Conservation (phyloP, 2,329 filamentous ascomycete species). For the Arthrobotrys entomopaga region DNA sequence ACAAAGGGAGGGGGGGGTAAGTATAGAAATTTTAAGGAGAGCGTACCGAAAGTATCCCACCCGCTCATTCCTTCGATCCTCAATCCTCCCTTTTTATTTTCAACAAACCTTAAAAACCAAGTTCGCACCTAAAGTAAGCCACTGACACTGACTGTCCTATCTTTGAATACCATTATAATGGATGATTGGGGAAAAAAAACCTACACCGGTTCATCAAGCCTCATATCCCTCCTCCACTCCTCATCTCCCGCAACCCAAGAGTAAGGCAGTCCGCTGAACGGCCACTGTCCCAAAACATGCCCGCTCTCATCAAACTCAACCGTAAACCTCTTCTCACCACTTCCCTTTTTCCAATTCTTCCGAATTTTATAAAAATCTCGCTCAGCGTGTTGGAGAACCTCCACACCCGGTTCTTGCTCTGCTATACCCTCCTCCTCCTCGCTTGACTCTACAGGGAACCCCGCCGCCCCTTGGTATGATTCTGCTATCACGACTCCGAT, state of each 20-base stretch:
- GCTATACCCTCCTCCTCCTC: background rate
- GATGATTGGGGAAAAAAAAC: conserved; percentile 9
- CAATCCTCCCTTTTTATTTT: conserved; percentile 3
- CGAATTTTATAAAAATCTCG: conserved; percentile 12
- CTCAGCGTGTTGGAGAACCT: background rate
- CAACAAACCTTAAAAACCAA: conserved; percentile 19
- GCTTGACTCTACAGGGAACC: background rate
- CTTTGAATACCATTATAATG: too few species aligned
- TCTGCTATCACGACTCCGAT: background rate
- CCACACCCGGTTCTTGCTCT: too few species aligned
- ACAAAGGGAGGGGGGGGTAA: too few species aligned
- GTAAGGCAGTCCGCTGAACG: conserved; percentile 19
- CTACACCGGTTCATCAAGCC: conserved; percentile 21
- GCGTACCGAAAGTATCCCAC: conserved; percentile 38
- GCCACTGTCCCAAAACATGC: conserved; percentile 20
- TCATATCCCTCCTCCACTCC: conserved; percentile 3
- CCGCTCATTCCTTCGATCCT: background rate
- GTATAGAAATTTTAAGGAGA: background rate
- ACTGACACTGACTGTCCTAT: too few species aligned
- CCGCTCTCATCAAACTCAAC: conserved; percentile 34
- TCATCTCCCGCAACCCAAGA: conserved; percentile 30
- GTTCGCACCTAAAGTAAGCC: background rate
- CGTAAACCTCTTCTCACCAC: conserved; percentile 5
- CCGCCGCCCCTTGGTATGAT: background rate
- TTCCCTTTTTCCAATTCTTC: background rate